Evolutionary conservation across 805 yeast genomes (phyloP), one percentile per base, ranked within the genome.

Genomic region (Cyberlindnera bimundalis): DNA sequence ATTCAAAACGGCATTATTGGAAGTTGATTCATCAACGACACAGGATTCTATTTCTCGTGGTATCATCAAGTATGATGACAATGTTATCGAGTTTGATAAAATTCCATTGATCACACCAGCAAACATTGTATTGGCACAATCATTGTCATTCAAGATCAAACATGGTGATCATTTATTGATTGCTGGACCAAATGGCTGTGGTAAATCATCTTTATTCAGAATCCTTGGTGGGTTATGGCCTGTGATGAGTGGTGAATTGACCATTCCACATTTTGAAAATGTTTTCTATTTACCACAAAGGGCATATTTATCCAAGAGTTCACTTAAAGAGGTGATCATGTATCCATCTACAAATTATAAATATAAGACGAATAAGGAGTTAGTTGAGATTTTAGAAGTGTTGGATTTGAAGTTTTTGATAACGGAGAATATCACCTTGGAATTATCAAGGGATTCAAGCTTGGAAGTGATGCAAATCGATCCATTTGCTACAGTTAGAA

Each of bases 101-200:
- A 85, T 90, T 13, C 88, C 90, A n/a, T 70, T 90, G 38, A 74
- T 84, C 1, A 88, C 96, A 1, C 98, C 98, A 0, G 81, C 83
- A 4, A 83, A 87, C 40, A 90, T 85, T 32, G 72, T 81, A 0
- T 68, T 90, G 33, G 81, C 85, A 17, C 69, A 76, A 32, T 73
- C 77, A 28, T 70, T 90, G 52, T 70, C 77, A 20, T 89, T 90
- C 61, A 73, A 81, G 37, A 76, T 90, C 39, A 76, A 81, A 47
- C 83, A 78, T 25, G 96, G 96, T 26, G 81, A 89, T 37, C 93
- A 90, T 62, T 68, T 90, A 37, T 70, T 90, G 39, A 89, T 90
- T 58, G 89, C 91, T 9, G 98, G 98, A 0, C 97, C 97, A 12
- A 90, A 90, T 58, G 98, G 98, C 1, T 85, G 96, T 48, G 98